Percentiles rank a stretch among this genome's conserved stretches.
These are phyloP conservation scores for Eucalyptus caleyi DNA, from an alignment of 345 rosid genomes.

Conservation along the genomic window DNA sequence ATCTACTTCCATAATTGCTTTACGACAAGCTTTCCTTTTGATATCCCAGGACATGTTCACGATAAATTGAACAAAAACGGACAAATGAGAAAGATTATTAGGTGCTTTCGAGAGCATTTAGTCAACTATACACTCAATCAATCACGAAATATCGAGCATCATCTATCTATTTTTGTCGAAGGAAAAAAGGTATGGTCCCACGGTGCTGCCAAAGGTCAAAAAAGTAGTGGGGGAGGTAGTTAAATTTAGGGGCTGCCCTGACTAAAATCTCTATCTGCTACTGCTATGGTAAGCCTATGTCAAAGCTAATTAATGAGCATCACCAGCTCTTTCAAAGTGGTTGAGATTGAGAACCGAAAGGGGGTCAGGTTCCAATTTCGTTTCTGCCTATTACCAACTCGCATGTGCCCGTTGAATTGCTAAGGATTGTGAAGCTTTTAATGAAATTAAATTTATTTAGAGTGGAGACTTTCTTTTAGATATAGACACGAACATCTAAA, in stretches of 20 bases:
- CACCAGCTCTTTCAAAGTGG: neutral
- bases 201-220: neutral
- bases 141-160: neutral
- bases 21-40: neutral
- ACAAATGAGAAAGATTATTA: neutral
- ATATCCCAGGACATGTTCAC: neutral
- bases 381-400: neutral
- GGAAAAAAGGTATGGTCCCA: neutral
- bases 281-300: neutral
- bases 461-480: fast-evolving
- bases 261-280: neutral
- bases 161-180: neutral
- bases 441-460: neutral
- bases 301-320: neutral
- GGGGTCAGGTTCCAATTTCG: neutral
- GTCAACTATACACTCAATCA: neutral
- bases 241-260: neutral
- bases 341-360: neutral
- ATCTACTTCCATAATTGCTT: neutral
- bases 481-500: neutral
- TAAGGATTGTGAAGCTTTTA: neutral
- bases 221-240: neutral
- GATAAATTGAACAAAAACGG: neutral
- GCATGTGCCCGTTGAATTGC: neutral
- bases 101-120: neutral